Evolutionary conservation across 371 early-diverging fungal genomes (phyloP), one percentile per base, ranked within the genome.

Genomic region (Mucor circinelloides): DNA sequence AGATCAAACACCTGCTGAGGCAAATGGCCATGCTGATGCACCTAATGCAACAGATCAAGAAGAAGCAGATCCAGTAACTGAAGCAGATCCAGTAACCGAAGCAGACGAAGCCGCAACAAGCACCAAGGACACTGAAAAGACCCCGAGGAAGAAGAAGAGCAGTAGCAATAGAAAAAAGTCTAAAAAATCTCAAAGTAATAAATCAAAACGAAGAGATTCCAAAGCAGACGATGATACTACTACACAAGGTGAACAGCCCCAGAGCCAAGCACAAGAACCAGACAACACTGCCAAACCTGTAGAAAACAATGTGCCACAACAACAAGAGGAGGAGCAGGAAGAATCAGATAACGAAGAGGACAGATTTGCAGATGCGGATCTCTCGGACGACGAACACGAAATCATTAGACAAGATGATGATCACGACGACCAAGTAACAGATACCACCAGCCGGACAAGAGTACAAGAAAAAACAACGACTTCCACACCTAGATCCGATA

Each of bases 281-380:
- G 36, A 36, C 13, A 13, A 1, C 13, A 13, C 1, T 1, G 1
- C 36, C 1, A 6, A 36, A 15, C 36, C 36, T 36, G 3, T 34
- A 34, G 40, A 27, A 52, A 17, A 32, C 23, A 15, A 7, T 10
- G 34, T 30, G 30, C 4, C n/a, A 2, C 34, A 32, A 27, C 57
- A 64, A 13, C 17, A 46, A 27, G 12, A 58, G n/a, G 58, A 50
- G 0, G 23, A 58, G 4, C 30, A 59, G 17, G 34, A 48, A n/a
- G 34, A 23, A 2, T 27, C 25, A 30, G 23, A 65, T 6, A 28
- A 59, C 6, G 21, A 32, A 10, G 60, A 58, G 5, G 50, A 57
- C 27, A 2, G 44, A 31, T 66, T 66, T 60, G 67, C 67, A 12
- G 67, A 66, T 31, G 42, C 67, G 6, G 60, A 66, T 19, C 21